Evolutionary conservation across 2,329 filamentous ascomycete species (phyloP), one percentile per base, ranked within the genome.

Genomic region (Paraphaeosphaeria sporulosa): DNA sequence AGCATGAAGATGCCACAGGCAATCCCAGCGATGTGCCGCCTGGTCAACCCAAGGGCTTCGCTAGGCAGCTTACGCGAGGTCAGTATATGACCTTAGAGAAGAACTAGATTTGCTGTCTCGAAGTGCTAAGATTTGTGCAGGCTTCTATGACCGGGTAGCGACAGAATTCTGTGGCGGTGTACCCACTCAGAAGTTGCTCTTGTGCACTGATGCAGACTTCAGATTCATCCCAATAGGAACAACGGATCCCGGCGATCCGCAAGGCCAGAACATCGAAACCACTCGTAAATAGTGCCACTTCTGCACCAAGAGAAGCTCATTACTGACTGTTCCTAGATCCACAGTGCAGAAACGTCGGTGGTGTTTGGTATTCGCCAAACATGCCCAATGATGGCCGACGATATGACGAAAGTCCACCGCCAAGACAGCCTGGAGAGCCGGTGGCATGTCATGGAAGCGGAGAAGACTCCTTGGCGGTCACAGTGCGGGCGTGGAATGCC

Each of bases 151-250:
- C 19, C 32, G n/a, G 13, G 38, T 52, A n/a, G n/a, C 15, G 2
- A 40, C 19, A n/a, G 32, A 40, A 25, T 38, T 13, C 12, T 52
- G 49, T 52, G 21, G 19, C 32, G 49, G 49, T 4, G 10, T 25
- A 1, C n/a, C 9, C 8, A 15, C 15, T 19, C 7, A 52, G 19
- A 52, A 21, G 10, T 15, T 23, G 49, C 19, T 52, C 8, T 19
- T 52, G 32, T 52, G 49, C 32, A 52, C 49, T 19, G 49, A 52
- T 42, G 23, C 32, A 21, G 15, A 52, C 32, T 52, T 25, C 13
- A 5, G 40, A n/a, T 52, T 52, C 38, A 15, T 52, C 13, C 23
- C 40, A n/a, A 40, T 23, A 38, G 49, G 38, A 15, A n/a, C 49
- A 23, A 5, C 2, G 4, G 49, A 52, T 32, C 49, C 49, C 13